phyloP scores from a whole-genome alignment of 495 filamentous ascomycete genomes.

The Lasiosphaeria ovina region DNA sequence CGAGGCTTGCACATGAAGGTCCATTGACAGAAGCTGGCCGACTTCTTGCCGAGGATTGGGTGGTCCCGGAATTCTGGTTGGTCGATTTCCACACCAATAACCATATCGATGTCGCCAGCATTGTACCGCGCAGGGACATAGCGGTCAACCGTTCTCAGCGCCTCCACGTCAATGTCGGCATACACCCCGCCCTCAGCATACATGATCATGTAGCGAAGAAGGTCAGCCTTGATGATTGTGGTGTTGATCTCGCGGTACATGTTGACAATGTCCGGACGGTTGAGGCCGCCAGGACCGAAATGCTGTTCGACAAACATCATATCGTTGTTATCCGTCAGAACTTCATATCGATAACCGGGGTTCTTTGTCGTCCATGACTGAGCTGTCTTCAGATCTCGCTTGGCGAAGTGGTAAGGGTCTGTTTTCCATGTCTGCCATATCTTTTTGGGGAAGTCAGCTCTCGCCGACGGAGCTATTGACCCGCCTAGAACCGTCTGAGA shows the following conservation, averaged over 20 bases:
- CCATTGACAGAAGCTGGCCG: slow-evolving; percentile 63
- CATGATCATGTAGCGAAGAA: slow-evolving; percentile 56
- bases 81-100: slow-evolving; percentile 63
- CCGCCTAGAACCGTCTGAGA: slow-evolving; percentile 7
- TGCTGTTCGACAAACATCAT: slow-evolving; percentile 54
- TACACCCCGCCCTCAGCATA: slow-evolving; percentile 55
- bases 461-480: background rate
- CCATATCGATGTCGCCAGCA: slow-evolving; percentile 51
- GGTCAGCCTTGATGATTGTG: slow-evolving; percentile 59
- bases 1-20: slow-evolving; percentile 59
- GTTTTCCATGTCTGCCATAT: slow-evolving; percentile 68
- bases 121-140: slow-evolving; percentile 52
- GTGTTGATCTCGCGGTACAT: slow-evolving; percentile 52
- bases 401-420: slow-evolving; percentile 52
- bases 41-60: slow-evolving; percentile 59
- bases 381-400: slow-evolving; percentile 48
- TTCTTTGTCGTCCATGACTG: slow-evolving; percentile 58
- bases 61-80: slow-evolving; percentile 57
- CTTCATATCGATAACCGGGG: slow-evolving; percentile 57
- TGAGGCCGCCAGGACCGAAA: slow-evolving; percentile 51
- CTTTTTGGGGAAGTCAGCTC: slow-evolving; percentile 25
- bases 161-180: slow-evolving; percentile 56
- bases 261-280: slow-evolving; percentile 57
- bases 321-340: slow-evolving; percentile 59
- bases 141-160: slow-evolving; percentile 40